Conservation (phyloP, 495 filamentous ascomycete genomes). For the Podospora appendiculata region DNA sequence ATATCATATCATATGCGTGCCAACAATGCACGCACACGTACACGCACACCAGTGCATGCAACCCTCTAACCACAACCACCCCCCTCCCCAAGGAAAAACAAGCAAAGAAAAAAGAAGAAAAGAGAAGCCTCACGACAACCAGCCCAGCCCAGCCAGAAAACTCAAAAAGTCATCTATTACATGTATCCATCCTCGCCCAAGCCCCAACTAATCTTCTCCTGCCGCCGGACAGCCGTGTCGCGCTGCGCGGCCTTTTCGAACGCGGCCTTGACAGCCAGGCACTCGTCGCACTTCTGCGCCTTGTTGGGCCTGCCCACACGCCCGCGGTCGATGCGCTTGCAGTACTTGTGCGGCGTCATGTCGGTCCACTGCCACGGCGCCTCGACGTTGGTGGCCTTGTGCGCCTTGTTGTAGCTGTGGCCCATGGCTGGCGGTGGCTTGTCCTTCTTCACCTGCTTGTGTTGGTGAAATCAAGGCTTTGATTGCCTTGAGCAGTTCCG, state of each 20-base stretch:
- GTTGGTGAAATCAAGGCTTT: too few relatives aligned
- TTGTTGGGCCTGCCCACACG: slow-evolving; percentile 19
- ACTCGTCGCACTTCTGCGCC: slow-evolving; percentile 20
- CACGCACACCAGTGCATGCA: too few relatives aligned
- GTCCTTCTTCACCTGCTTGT: background rate
- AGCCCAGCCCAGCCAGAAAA: too few relatives aligned
- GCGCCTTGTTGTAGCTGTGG: slow-evolving; percentile 12
- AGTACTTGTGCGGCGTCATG: slow-evolving; percentile 19
- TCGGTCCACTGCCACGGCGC: slow-evolving; percentile 17
- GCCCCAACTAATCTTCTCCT: slow-evolving; percentile 18
- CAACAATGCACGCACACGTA: too few relatives aligned
- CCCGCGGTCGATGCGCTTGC: slow-evolving; percentile 15
- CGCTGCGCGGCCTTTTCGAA: slow-evolving; percentile 3
- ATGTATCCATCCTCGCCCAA: background rate
- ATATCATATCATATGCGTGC: too few relatives aligned
- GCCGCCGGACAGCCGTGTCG: slow-evolving; percentile 6
- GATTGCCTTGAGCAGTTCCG: too few relatives aligned
- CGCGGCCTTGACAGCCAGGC: slow-evolving; percentile 17
- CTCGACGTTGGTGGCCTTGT: slow-evolving; percentile 8
- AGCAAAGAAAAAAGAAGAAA: too few relatives aligned
- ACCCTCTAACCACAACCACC: too few relatives aligned
- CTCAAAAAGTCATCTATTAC: too few relatives aligned
- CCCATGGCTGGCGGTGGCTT: slow-evolving; percentile 7
- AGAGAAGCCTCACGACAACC: background rate
- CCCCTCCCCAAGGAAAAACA: too few relatives aligned